These are phyloP conservation scores for Debaryomyces hansenii DNA, from an alignment of 805 yeast genomes.

Conservation along the genomic window DNA sequence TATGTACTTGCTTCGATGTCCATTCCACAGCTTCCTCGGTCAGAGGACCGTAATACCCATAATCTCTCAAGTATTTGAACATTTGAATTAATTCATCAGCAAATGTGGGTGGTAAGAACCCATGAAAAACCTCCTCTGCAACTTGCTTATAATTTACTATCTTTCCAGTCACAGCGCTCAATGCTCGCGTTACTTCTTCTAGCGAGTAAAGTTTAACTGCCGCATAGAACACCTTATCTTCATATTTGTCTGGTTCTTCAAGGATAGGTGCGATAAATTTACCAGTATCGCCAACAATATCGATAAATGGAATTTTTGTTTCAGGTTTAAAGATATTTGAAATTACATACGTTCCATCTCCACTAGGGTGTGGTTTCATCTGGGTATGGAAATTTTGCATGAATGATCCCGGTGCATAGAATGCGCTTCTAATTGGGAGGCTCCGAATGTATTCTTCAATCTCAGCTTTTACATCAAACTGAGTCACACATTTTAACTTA, in stretches of 20 bases:
- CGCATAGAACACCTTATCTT: background rate
- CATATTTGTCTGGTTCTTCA: constrained; percentile 1
- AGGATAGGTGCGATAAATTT: constrained; percentile 3
- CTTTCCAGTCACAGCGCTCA: constrained; percentile 1
- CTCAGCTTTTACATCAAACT: constrained; percentile 3
- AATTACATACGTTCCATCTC: constrained; percentile 1
- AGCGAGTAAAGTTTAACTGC: background rate
- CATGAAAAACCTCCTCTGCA: background rate
- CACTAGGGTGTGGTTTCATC: background rate
- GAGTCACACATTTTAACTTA: background rate
- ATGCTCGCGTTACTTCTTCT: background rate
- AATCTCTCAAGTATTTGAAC: background rate
- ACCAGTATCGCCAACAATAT: constrained; percentile 4
- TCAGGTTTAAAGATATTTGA: background rate
- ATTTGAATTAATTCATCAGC: background rate
- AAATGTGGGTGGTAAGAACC: background rate
- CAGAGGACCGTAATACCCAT: constrained; percentile 1
- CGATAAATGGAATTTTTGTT: constrained; percentile 4
- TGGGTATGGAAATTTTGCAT: constrained; percentile 2
- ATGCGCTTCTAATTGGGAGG: constrained; percentile 1
- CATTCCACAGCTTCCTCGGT: background rate
- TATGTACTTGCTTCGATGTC: background rate
- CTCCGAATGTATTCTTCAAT: constrained; percentile 5
- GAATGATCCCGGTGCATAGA: constrained; percentile 5
- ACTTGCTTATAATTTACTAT: background rate